Evolutionary conservation across 345 rosid species (phyloP).

Genomic region (Eucalyptus rudis): DNA sequence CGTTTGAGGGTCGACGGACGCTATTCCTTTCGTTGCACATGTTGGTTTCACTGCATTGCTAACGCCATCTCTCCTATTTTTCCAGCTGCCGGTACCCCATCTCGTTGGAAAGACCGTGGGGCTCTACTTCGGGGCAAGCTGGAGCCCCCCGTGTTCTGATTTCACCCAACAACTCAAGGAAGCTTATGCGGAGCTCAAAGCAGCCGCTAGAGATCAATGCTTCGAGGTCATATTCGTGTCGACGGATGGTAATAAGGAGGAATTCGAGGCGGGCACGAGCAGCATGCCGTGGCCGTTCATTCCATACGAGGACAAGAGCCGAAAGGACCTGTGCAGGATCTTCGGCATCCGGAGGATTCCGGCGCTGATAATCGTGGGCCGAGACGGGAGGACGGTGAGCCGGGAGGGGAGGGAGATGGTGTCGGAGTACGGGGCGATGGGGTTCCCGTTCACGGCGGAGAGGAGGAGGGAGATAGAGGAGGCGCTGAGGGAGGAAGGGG

Average conservation of each 20-base stretch:
- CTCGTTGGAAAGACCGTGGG: constrained; percentile 73
- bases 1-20: background rate
- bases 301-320: constrained; percentile 54
- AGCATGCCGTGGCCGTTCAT: constrained; percentile 74
- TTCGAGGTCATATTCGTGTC: constrained; percentile 56
- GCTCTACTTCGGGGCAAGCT: constrained; percentile 61
- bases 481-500: constrained; percentile 47
- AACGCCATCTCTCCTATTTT: background rate
- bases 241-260: constrained; percentile 52
- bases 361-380: constrained; percentile 50
- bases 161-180: constrained; percentile 57
- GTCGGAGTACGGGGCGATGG: constrained; percentile 49
- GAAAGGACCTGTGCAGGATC: constrained; percentile 59
- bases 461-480: constrained; percentile 44
- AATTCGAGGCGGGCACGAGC: constrained; percentile 33
- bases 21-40: background rate
- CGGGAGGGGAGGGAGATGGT: constrained; percentile 44
- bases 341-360: constrained; percentile 64
- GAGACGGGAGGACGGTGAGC: constrained; percentile 45
- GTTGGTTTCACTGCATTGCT: background rate
- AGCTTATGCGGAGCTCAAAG: constrained; percentile 31
- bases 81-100: constrained; percentile 38
- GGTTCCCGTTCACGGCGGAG: constrained; percentile 51
- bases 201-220: constrained; percentile 1
- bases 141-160: constrained; percentile 70